These are phyloP conservation scores for Botryotinia calthae DNA, from an alignment of 2,329 filamentous ascomycete genomes.

Conservation along the genomic window DNA sequence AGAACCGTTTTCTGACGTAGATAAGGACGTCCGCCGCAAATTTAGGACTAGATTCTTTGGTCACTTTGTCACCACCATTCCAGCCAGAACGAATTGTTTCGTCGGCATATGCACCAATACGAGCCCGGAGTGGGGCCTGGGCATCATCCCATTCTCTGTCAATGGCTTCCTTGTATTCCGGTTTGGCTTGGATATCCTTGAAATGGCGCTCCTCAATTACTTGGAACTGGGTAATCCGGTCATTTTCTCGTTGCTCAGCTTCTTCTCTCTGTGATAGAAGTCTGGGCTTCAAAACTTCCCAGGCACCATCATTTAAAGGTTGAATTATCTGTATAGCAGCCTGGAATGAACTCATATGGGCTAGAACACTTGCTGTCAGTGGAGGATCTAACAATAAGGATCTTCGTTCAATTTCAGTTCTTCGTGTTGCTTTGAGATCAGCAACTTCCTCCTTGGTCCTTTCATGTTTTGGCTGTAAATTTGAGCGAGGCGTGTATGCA, in stretches of 20 bases:
- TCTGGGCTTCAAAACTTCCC: constrained; percentile 66
- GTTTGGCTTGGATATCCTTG: constrained; percentile 41
- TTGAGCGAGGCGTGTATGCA: constrained; percentile 31
- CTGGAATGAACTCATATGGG: constrained; percentile 71
- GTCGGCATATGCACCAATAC: constrained; percentile 65
- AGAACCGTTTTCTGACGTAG: constrained; percentile 66
- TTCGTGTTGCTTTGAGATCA: constrained; percentile 61
- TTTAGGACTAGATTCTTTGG: constrained; percentile 59
- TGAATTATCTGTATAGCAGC: constrained; percentile 68
- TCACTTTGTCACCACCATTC: constrained; percentile 61
- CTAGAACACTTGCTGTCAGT: constrained; percentile 58
- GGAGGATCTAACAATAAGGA: constrained; percentile 66
- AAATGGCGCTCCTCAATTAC: constrained; percentile 41
- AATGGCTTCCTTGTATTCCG: constrained; percentile 54
- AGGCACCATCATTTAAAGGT: constrained; percentile 66
- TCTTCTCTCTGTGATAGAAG: constrained; percentile 63
- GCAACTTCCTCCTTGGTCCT: constrained; percentile 62
- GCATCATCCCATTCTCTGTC: constrained; percentile 70
- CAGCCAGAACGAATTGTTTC: constrained; percentile 66
- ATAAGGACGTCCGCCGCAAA: constrained; percentile 72
- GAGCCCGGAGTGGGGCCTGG: constrained; percentile 64
- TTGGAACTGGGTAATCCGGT: constrained; percentile 38
- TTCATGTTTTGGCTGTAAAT: constrained; percentile 41
- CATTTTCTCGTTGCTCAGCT: constrained; percentile 58
- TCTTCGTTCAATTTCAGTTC: constrained; percentile 68